Evolutionary conservation across 306 rosid genomes (phyloP), one percentile per base, ranked within the genome.

Genomic region (Vigna trinervia): DNA sequence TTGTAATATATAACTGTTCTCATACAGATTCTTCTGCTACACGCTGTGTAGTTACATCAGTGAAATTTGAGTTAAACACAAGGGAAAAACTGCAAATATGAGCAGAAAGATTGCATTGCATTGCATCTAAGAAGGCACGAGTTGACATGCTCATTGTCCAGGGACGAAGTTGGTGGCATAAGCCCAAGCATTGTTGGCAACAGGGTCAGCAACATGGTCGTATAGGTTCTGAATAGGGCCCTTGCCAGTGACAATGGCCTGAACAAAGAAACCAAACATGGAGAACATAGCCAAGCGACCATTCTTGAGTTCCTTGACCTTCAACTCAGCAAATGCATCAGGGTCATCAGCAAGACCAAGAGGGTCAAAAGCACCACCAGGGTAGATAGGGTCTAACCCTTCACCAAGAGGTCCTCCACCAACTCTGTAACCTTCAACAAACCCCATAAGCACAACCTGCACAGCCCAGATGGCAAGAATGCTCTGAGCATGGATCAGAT

Each of bases 321-420:
- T 95, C 87, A 95, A 69, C 84, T 95, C 98, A n/a, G 98, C 98
- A 59, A 95, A 95, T 53, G 97, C 90, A 15, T 95, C 98, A 0
- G 96, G 98, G 79, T 95, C 97, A 76, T 95, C 97, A 22, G 98
- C 98, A 14, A 95, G 80, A 19, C 98, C 97, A 70, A 94, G 96
- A 43, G 97, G 97, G 88, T 95, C 97, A 59, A 95, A 95, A 8
- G 97, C 89, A 8, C 98, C 98, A 6, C 98, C 98, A 0, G 98
- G 97, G 91, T 95, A 95, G 70, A 95, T 62, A 48, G 98, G 97
- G 87, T 95, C 98, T 1, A 95, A 86, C 26, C 97, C 98, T 78
- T 95, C 97, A 11, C 98, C 98, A 39, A 95, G 98, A 2, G 98
- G 98, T 41, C 97, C 98, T 50, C 98, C 98, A 12, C 98, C 97